Conservation (phyloP, 768 basidiomycete species). For the Calvatia gigantea region DNA sequence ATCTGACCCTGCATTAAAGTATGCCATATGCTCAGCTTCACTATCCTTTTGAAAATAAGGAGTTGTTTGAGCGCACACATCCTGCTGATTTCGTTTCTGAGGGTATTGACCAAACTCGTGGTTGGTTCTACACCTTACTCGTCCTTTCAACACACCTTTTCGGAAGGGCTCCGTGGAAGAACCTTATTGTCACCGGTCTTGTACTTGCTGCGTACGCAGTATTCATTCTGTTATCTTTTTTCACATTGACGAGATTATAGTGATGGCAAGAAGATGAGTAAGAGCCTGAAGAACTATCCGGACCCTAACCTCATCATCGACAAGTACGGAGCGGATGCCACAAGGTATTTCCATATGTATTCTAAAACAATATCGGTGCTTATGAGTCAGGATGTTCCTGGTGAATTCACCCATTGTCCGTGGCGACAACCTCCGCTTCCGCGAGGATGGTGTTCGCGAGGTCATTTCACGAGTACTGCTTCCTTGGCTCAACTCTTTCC, state of each 20-base stretch:
- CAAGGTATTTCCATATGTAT: slow-evolving; percentile 48
- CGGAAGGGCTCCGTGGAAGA: slow-evolving; percentile 94
- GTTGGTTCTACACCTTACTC: slow-evolving; percentile 99
- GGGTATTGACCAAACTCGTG: slow-evolving; percentile 98
- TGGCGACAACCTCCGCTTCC: slow-evolving; percentile 96
- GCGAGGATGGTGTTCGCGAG: slow-evolving; percentile 96
- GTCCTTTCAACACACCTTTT: slow-evolving; percentile 96
- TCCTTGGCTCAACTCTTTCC: slow-evolving; percentile 98
- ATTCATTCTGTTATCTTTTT: background rate
- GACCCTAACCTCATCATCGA: slow-evolving; percentile 91
- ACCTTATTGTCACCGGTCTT: slow-evolving; percentile 92
- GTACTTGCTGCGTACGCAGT: slow-evolving; percentile 84
- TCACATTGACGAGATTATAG: slow-evolving; percentile 31
- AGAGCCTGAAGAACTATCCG: slow-evolving; percentile 94
- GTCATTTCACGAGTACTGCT: slow-evolving; percentile 95
- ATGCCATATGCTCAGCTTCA: slow-evolving; percentile 99
- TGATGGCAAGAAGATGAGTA: slow-evolving; percentile 99
- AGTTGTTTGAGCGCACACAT: slow-evolving; percentile 77
- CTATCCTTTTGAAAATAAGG: slow-evolving; percentile 98
- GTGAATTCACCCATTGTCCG: slow-evolving; percentile 99
- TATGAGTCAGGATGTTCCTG: slow-evolving; percentile 77
- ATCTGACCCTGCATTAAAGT: slow-evolving; percentile 43
- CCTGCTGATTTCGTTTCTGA: slow-evolving; percentile 98
- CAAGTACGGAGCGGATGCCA: slow-evolving; percentile 93
- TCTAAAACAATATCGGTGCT: background rate